phyloP scores from a whole-genome alignment of 345 rosid species.

The Gossypium arboreum region DNA sequence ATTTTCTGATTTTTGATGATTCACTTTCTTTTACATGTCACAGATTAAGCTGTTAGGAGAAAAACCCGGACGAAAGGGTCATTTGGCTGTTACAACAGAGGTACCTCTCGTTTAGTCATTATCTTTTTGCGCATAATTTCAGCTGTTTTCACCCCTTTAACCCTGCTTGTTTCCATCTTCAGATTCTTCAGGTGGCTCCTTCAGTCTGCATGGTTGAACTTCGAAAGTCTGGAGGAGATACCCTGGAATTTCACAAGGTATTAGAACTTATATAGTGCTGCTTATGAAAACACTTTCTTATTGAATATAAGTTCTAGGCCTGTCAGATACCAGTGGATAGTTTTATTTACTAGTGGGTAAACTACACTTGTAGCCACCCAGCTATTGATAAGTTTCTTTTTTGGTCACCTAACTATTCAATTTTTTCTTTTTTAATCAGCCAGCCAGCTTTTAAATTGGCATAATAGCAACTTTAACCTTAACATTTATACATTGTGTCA shows the following conservation, averaged over 20 bases:
- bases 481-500: too few species aligned
- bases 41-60: conserved; percentile 92
- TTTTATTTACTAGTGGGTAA: too few species aligned
- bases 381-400: too few species aligned
- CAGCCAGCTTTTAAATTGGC: too few species aligned
- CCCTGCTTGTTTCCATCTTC: conserved; percentile 7
- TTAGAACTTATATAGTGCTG: background rate
- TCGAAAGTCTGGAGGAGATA: conserved; percentile 93
- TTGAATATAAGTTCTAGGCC: too few species aligned
- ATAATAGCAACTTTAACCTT: too few species aligned
- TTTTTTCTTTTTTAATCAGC: too few species aligned
- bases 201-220: conserved; percentile 93
- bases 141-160: background rate
- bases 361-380: too few species aligned
- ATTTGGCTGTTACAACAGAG: conserved; percentile 88
- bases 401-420: too few species aligned
- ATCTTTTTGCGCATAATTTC: background rate
- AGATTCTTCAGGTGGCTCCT: conserved; percentile 97
- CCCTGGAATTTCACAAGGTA: conserved; percentile 97
- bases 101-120: conserved; percentile 28
- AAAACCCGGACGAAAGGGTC: conserved; percentile 98
- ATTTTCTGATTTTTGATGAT: conserved; percentile 1
- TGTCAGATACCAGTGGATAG: background rate
- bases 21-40: background rate
- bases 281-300: too few species aligned